These are phyloP conservation scores for Murraya koenigii DNA, from an alignment of 345 rosid species.

Conservation along the genomic window DNA sequence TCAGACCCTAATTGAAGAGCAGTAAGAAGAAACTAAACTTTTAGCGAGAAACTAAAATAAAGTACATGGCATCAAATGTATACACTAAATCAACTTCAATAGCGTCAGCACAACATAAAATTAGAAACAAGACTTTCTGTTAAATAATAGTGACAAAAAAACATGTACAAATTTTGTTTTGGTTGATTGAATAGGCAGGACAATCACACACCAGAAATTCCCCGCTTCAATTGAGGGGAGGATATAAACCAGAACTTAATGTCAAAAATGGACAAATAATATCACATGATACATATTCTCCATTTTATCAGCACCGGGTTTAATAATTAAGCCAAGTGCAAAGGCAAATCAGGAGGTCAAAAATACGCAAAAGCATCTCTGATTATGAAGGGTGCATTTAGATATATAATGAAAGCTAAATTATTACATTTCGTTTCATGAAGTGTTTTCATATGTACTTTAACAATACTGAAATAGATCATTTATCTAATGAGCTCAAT, in stretches of 20 bases:
- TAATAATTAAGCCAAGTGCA: background rate
- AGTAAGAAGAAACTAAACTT: background rate
- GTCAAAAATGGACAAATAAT: background rate
- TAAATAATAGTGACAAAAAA: background rate
- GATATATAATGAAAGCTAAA: background rate
- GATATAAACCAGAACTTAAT: background rate
- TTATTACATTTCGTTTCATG: background rate
- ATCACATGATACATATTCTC: background rate
- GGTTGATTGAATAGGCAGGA: background rate
- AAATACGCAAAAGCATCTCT: background rate
- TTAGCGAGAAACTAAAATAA: background rate
- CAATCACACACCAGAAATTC: background rate
- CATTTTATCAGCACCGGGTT: background rate
- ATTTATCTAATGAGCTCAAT: background rate
- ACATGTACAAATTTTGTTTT: background rate
- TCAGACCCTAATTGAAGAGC: conserved; percentile 60
- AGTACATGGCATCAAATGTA: background rate
- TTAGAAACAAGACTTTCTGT: background rate
- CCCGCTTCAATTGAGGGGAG: background rate
- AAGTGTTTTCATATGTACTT: background rate
- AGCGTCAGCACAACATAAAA: background rate
- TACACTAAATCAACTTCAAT: conserved; percentile 3
- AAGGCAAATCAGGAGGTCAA: background rate
- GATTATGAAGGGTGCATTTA: background rate
- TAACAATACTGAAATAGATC: background rate